A percentile compares a stretch with the other conserved stretches of the same genome.
phyloP scores from a whole-genome alignment of 805 yeast genomes.

The Saccharomycopsis capsularis region DNA sequence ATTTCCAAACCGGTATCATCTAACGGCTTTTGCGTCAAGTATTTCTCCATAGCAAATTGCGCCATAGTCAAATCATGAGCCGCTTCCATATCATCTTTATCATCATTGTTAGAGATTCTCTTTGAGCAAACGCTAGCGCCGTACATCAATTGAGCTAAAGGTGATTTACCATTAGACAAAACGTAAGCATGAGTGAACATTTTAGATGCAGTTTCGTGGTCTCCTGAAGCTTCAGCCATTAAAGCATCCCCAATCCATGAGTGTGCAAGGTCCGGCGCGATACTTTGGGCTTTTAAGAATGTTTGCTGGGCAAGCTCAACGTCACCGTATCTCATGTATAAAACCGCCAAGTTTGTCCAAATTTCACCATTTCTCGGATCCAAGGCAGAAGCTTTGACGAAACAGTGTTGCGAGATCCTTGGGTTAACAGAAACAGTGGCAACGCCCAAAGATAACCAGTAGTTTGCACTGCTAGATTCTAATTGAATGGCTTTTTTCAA shows the following conservation, averaged over 20 bases:
- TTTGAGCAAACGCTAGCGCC: constrained; percentile 51
- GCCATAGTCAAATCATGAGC: constrained; percentile 63
- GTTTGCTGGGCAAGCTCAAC: constrained; percentile 65
- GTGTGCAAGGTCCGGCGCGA: constrained; percentile 65
- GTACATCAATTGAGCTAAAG: constrained; percentile 63
- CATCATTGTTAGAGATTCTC: constrained; percentile 36
- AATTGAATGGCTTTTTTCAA: constrained; percentile 63
- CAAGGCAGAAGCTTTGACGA: constrained; percentile 69
- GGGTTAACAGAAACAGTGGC: constrained; percentile 60
- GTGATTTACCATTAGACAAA: constrained; percentile 66
- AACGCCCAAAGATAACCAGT: constrained; percentile 82
- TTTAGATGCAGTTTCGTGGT: constrained; percentile 42
- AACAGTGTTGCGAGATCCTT: constrained; percentile 84
- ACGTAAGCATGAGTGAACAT: constrained; percentile 73
- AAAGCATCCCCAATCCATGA: constrained; percentile 90
- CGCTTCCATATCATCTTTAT: constrained; percentile 49
- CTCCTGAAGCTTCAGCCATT: constrained; percentile 44
- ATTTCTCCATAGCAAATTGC: constrained; percentile 57
- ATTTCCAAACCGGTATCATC: constrained; percentile 52
- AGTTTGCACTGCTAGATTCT: constrained; percentile 61
- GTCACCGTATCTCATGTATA: constrained; percentile 67
- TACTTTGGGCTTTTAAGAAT: constrained; percentile 64
- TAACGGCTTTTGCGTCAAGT: constrained; percentile 53
- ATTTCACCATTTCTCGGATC: constrained; percentile 59
- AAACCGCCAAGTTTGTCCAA: constrained; percentile 79